These are phyloP conservation scores for Benincasa hispida DNA, from an alignment of 306 rosid genomes.

Conservation along the genomic window DNA sequence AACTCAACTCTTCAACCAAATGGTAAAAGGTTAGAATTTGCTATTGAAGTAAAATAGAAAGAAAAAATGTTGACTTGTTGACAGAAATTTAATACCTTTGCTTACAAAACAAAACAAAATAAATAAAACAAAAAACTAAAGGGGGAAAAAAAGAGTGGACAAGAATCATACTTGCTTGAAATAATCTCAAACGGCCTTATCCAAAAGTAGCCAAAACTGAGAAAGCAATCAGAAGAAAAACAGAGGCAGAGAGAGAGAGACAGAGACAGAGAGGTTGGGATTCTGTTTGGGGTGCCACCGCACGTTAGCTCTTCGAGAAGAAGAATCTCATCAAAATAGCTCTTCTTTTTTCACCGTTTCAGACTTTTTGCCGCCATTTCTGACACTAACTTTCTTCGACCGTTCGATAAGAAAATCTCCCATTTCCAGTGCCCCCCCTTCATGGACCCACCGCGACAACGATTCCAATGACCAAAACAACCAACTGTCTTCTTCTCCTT, in stretches of 20 bases:
- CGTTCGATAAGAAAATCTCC: background rate
- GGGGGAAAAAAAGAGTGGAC: background rate
- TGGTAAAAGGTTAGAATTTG: too few relatives aligned
- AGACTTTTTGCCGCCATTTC: conserved; percentile 7
- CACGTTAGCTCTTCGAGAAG: background rate
- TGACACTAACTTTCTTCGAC: background rate
- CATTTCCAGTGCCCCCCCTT: background rate
- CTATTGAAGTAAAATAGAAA: too few relatives aligned
- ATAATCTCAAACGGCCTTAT: background rate
- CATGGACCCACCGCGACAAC: conserved; percentile 39
- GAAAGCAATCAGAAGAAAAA: background rate
- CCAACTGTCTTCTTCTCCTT: conserved; percentile 21
- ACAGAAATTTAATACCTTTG: background rate
- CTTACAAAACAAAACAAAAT: background rate
- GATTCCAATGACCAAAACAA: conserved; percentile 34
- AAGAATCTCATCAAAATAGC: background rate
- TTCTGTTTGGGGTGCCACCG: background rate
- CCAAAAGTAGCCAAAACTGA: background rate
- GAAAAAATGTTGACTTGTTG: too few relatives aligned
- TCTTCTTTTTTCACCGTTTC: background rate
- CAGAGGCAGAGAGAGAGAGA: background rate
- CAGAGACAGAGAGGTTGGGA: background rate
- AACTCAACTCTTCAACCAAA: too few relatives aligned
- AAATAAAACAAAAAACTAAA: background rate
- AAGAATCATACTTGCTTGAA: background rate